phyloP scores from a whole-genome alignment of 2,329 filamentous ascomycete genomes.

The Scedosporium dehoogii region DNA sequence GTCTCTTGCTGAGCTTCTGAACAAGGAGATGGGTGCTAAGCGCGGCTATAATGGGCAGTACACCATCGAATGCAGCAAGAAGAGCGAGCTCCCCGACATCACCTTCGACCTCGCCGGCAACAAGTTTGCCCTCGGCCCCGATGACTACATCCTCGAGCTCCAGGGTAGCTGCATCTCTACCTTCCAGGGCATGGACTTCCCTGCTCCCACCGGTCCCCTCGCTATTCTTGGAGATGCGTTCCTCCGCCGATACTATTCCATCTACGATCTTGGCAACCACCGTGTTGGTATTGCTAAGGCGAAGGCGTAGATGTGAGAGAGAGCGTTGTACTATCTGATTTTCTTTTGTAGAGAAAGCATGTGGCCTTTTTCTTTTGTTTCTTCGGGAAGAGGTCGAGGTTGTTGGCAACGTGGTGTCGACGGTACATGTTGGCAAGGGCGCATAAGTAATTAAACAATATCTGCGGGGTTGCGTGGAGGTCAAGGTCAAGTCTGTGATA shows the following conservation, averaged over 20 bases:
- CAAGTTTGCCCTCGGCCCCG: constrained; percentile 81
- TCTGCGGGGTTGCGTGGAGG: no score
- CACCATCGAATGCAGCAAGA: constrained; percentile 79
- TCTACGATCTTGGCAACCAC: constrained; percentile 88
- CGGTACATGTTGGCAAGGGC: no score
- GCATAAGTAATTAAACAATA: no score
- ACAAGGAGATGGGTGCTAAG: constrained; percentile 95
- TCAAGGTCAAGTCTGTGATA: neutral
- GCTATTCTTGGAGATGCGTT: constrained; percentile 89
- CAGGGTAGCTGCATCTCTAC: constrained; percentile 93
- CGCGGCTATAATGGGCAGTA: constrained; percentile 98
- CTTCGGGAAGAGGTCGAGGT: neutral
- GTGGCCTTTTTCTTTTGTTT: neutral
- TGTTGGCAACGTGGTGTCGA: no score
- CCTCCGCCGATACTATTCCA: constrained; percentile 82
- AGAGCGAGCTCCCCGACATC: constrained; percentile 75
- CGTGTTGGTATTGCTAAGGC: constrained; percentile 83
- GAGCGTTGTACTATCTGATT: neutral
- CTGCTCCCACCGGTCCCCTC: constrained; percentile 78
- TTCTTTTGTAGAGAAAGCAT: neutral
- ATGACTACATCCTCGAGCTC: constrained; percentile 93
- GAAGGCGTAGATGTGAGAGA: constrained; percentile 32
- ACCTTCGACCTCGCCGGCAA: constrained; percentile 84
- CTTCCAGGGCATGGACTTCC: constrained; percentile 95
- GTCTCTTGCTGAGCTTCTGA: constrained; percentile 88